Evolutionary conservation across 208 protist genomes (phyloP).

Genomic region (Trypanosomatidae sp.): DNA sequence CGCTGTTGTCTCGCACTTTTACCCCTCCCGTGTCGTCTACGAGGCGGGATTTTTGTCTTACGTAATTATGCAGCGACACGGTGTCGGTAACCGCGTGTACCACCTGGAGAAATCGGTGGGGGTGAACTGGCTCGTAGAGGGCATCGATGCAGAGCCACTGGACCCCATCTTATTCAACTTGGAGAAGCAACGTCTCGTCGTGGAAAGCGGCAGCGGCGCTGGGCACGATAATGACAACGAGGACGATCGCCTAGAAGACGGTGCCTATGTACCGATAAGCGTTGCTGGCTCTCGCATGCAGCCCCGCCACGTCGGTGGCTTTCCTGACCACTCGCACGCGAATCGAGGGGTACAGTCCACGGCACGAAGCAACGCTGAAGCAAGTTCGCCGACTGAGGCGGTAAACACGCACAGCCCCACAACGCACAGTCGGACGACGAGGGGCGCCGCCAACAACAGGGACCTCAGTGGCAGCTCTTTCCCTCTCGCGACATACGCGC

Average conservation of each 20-base stretch:
- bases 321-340: background rate
- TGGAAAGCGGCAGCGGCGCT: background rate
- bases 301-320: too few relatives aligned
- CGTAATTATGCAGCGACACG: slow-evolving; percentile 53
- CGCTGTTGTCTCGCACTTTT: slow-evolving; percentile 56
- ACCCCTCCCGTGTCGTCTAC: slow-evolving; percentile 73
- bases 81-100: slow-evolving; percentile 29
- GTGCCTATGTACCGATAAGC: slow-evolving; percentile 5
- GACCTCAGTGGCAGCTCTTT: background rate
- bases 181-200: slow-evolving; percentile 15
- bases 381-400: too few relatives aligned
- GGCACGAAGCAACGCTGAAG: background rate
- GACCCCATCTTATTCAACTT: slow-evolving; percentile 20
- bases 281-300: slow-evolving; percentile 16
- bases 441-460: background rate
- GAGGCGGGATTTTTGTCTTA: slow-evolving; percentile 77
- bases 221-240: background rate
- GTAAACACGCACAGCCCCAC: background rate
- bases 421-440: background rate
- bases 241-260: slow-evolving; percentile 6
- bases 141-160: slow-evolving; percentile 34
- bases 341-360: background rate
- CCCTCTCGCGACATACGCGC: background rate
- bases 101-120: slow-evolving; percentile 44
- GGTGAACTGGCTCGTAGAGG: slow-evolving; percentile 64